Evolutionary conservation across 257 asterid genomes (phyloP), one percentile per base, ranked within the genome.

Genomic region (Apocynum venetum): DNA sequence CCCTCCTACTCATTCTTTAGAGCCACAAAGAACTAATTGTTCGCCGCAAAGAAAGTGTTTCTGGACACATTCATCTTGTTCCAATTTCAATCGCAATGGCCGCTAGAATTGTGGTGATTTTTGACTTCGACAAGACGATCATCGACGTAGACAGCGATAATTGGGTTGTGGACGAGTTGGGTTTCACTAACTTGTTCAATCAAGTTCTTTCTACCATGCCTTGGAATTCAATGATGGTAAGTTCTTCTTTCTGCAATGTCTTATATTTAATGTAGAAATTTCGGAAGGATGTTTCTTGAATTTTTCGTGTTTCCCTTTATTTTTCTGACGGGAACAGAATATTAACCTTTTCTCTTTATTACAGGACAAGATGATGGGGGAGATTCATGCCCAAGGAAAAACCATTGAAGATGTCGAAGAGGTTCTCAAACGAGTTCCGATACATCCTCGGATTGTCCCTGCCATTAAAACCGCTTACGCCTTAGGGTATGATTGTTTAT

Each of bases 91-190:
- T 56, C 61, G 20, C 25, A 70, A 78, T 72, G 86, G 83, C 86
- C 3, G 80, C 84, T 3, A 79, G 64, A 74, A 78, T 73, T 47
- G 82, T 85, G n/a, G 85, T 85, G 72, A 55, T 85, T 69, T 85
- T 85, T 4, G 89, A 85, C 80, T 85, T 85, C 51, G 89, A 85
- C 41, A 85, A 85, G 87, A 85, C 89, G 17, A 85, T 85, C 5
- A 83, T 85, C 11, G 89, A 85, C 65, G 3, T 79, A 38, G 89
- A 85, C 25, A 85, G 87, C 14, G 89, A 85, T 80, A 85, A 85
- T 61, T 85, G 89, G 89, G 87, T 85, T 35, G 71, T 85, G 15
- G 89, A 85, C 55, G 89, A 85, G 65, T 74, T 83, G 25, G 86
- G 86, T 3, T 82, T 82, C 80, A 78, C 83, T 52, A 80, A 72